Evolutionary conservation across 164 flowering plant genomes (phyloP).

Genomic region (Pachysandra terminalis): DNA sequence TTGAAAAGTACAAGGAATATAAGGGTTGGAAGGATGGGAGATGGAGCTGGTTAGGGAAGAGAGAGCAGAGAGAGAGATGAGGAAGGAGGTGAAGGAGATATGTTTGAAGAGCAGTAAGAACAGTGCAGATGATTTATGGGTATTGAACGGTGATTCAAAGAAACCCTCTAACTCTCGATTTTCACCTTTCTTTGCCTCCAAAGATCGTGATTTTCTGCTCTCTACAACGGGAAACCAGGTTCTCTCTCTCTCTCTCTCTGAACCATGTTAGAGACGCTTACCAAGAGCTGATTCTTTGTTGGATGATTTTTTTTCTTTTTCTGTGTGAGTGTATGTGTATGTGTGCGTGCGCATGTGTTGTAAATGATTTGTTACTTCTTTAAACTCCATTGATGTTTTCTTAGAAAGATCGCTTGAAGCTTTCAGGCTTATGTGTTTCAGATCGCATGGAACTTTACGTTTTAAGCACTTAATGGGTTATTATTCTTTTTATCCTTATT

Average conservation of each 20-base stretch:
- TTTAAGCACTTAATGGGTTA: no score
- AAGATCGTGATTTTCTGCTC: constrained; percentile 49
- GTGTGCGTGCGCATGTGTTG: no score
- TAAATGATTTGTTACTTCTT: no score
- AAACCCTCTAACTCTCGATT: constrained; percentile 6
- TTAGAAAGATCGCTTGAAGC: no score
- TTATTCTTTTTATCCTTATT: no score
- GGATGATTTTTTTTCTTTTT: no score
- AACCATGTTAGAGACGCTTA: neutral
- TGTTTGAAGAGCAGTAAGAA: neutral
- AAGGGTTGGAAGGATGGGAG: neutral
- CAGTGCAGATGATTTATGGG: neutral
- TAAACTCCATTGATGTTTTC: no score
- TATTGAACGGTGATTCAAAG: constrained; percentile 10
- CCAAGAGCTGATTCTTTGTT: neutral
- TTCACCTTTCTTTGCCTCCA: constrained; percentile 37
- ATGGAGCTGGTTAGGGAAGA: neutral
- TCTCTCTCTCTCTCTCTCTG: constrained; percentile 13
- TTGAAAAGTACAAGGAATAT: constrained; percentile 13
- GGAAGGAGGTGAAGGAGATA: constrained; percentile 16
- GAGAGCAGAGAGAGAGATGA: constrained; percentile 13
- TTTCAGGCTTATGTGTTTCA: no score
- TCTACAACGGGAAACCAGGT: constrained; percentile 48
- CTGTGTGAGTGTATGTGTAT: no score
- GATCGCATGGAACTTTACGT: no score